Evolutionary conservation across 371 early-diverging fungal genomes (phyloP), one percentile per base, ranked within the genome.

Genomic region (Mucor plumbeus): DNA sequence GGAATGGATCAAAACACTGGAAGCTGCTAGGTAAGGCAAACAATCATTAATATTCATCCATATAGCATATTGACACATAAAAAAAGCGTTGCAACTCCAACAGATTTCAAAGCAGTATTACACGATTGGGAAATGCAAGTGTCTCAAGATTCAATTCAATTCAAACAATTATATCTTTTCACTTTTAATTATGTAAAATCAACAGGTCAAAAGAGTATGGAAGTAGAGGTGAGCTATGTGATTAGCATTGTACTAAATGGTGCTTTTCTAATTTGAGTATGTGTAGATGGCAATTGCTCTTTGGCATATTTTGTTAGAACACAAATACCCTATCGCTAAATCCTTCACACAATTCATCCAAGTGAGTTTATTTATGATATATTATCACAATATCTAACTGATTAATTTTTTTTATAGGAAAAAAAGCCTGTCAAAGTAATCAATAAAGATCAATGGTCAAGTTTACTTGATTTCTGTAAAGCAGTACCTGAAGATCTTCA

Each of bases 371-470:
- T 11, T n/a, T 17, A 14, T 44, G n/a, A 1, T 26, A 3, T 26
- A 1, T 3, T 33, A 17, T 33, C 21, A 6, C 14, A 14, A 50
- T 50, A 2, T 31, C n/a, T 26, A 21, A 40, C 44, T 5, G 0
- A 61, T 26, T 35, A 17, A 17, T 6, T 4, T 38, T 14, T 7
- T 3, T 41, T 14, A n/a, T 64, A 80, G 80, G 67, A 68, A 48
- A 54, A 31, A n/a, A 69, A 72, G 9, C 81, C 81, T 4, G 79
- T 78, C 14, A 76, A 77, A 61, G 79, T 81, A 1, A 78, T 81
- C 34, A 81, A 81, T 59, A 81, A 78, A 54, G 81, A 81, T 65
- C 81, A 81, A 73, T 81, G 81, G 81, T 61, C 71, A 10, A 81
- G 77, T 48, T 40, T 81, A 6, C 58, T 81, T 17, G 79, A 81